Conservation (phyloP, 73 alveolate species). For the Symbiodinium natans region DNA sequence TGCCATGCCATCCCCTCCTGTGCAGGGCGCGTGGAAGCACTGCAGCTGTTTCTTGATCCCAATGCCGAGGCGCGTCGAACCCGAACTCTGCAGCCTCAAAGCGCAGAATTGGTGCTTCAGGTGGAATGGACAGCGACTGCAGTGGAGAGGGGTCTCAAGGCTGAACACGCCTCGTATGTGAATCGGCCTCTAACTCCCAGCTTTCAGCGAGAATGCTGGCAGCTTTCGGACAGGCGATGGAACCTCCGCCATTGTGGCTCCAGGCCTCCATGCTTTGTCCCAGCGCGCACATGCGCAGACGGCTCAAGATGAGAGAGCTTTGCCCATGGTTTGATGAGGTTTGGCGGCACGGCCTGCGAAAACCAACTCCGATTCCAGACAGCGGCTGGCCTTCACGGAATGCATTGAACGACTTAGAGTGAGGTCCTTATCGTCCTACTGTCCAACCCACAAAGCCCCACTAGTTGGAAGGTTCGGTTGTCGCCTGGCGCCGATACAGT, state of each 20-base stretch:
- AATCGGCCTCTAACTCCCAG: neutral
- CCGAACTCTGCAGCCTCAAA: no score
- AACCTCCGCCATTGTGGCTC: neutral
- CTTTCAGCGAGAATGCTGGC: neutral
- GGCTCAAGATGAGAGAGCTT: neutral
- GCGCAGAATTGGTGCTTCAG: neutral
- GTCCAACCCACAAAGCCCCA: no score
- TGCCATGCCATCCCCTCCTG: no score
- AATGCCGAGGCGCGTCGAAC: neutral
- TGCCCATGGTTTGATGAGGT: neutral
- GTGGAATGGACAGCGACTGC: neutral
- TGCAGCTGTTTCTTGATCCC: neutral
- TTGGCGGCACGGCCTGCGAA: neutral
- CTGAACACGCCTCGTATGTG: neutral
- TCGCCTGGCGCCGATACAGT: no score
- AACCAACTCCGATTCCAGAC: neutral
- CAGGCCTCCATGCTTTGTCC: neutral
- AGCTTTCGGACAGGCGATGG: neutral
- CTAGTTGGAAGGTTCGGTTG: no score
- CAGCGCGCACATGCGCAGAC: neutral
- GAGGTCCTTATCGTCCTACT: neutral
- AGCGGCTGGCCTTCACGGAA: neutral
- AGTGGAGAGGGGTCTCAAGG: neutral
- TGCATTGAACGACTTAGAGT: neutral
- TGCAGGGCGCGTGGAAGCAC: neutral